Percentiles rank a stretch among this genome's conserved stretches.
These are phyloP conservation scores for Colletotrichum cereale DNA, from an alignment of 2,329 filamentous ascomycete genomes.

Conservation along the genomic window DNA sequence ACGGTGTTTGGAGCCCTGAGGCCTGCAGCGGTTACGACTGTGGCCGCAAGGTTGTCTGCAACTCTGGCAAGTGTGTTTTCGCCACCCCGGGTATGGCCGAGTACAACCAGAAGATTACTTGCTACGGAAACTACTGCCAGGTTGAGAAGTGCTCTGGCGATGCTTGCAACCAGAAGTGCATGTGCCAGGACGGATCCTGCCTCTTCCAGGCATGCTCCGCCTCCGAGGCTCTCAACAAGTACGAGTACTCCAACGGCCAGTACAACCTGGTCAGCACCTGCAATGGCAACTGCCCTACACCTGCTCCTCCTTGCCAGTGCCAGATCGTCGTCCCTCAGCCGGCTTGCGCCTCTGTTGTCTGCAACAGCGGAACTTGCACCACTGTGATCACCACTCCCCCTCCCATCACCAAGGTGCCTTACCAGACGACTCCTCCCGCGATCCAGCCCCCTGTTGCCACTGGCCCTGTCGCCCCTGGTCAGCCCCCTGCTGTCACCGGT, in stretches of 20 bases:
- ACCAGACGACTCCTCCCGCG: background rate
- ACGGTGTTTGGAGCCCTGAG: conserved; percentile 35
- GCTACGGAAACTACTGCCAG: conserved; percentile 43
- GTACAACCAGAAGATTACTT: conserved; percentile 35
- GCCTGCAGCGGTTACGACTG: conserved; percentile 30
- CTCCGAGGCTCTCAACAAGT: conserved; percentile 46
- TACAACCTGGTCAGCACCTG: conserved; percentile 48
- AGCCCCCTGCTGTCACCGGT: too few relatives aligned
- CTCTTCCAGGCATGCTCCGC: conserved; percentile 44
- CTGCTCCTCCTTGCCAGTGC: conserved; percentile 48
- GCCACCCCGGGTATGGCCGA: conserved; percentile 24
- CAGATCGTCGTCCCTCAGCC: conserved; percentile 47
- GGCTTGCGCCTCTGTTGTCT: conserved; percentile 43
- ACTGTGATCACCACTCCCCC: conserved; percentile 46
- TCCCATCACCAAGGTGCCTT: conserved; percentile 20
- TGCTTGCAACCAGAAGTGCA: conserved; percentile 46
- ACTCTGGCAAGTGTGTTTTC: conserved; percentile 20
- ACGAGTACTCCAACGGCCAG: conserved; percentile 50
- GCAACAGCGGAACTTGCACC: conserved; percentile 46
- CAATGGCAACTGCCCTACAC: conserved; percentile 48
- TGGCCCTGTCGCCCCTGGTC: too few relatives aligned
- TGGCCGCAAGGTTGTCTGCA: conserved; percentile 36
- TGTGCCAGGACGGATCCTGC: conserved; percentile 45
- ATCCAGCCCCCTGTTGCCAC: background rate
- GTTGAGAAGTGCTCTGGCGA: conserved; percentile 48